Base-by-base conservation (phyloP, 352 stramenopile genomes). In the Phytophthora pinifolia region DNA sequence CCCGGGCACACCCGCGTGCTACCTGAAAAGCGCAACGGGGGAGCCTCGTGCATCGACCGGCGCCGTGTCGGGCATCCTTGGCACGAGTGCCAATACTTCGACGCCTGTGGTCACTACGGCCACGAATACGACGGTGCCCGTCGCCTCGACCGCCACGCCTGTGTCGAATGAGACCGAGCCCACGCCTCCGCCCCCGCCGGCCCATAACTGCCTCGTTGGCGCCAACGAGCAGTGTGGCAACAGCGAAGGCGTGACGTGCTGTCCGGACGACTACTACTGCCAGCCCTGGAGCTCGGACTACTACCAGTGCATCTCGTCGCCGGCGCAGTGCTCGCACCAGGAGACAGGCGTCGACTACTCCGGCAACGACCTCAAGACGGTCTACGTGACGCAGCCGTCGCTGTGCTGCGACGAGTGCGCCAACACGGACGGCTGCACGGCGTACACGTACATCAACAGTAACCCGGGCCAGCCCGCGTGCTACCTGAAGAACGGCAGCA, bases 1-100 rank as follows among this genome's bases (percentile, higher is more conserved):
- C 36, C 60, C 71, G 30, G 60, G 66, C 20, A 37, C 52, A 33
- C 65, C 71, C 1, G 64, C 59, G 43, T 80, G 71, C 46, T 80
- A 76, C 46, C 50, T 80, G 37, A 80, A 80, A 45, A 69, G 20
- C 2, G 20, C 3, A 25, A 3, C 20, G 20, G 20, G 20, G 20
- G 50, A 42, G 48, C 54, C n/a, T 45, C 50, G 35, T 12, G 46
- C 32, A 12, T 29, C 54, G 34, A 47, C 61, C 14, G 62, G 58
- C 14, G 65, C 65, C 4, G 55, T 70, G 33, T 58, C 65, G 20
- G 62, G 62, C 9, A 45, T 54, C 33, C 51, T 72, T 33, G 59
- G 55, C 51, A 34, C 31, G 15, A 59, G 14, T 18, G 10, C 17
- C 43, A 45, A 37, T 36, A 61, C 53, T 2, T 48, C 52, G 7